Conservation (phyloP, 2,329 filamentous ascomycete species). For the Knufia fluminis region DNA sequence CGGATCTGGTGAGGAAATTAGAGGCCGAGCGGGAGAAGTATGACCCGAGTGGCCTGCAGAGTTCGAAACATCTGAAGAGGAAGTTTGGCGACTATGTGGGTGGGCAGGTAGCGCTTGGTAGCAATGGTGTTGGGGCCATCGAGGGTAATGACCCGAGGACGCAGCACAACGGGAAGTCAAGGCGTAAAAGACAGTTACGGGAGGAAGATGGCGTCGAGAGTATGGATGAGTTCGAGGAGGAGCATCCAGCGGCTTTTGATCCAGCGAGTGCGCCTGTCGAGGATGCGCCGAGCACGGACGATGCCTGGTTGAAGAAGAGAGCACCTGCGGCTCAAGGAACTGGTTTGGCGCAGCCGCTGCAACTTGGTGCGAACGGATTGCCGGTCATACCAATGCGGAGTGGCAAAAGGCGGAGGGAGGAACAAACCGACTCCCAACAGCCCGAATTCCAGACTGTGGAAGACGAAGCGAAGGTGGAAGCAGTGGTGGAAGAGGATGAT, state of each 20-base stretch:
- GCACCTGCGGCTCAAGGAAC: slow-evolving; percentile 44
- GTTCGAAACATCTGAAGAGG: slow-evolving; percentile 63
- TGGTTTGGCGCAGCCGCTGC: slow-evolving; percentile 78
- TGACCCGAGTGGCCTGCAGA: slow-evolving; percentile 64
- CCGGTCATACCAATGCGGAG: slow-evolving; percentile 72
- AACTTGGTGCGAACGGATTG: slow-evolving; percentile 66
- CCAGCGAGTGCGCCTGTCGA: slow-evolving; percentile 29
- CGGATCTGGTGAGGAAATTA: slow-evolving; percentile 73
- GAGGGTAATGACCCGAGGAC: neutral
- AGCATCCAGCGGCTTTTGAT: slow-evolving; percentile 25
- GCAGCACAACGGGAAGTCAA: neutral
- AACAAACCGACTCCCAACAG: slow-evolving; percentile 14
- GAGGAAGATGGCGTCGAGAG: slow-evolving; percentile 18
- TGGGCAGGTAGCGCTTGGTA: slow-evolving; percentile 7
- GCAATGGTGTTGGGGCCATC: neutral
- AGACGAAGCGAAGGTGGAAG: slow-evolving; percentile 12
- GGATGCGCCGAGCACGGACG: slow-evolving; percentile 36
- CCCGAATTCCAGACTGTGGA: neutral
- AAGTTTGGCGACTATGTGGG: slow-evolving; percentile 51
- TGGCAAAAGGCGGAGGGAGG: slow-evolving; percentile 38
- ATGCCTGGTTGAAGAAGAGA: neutral
- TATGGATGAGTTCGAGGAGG: slow-evolving; percentile 23
- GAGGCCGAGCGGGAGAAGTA: slow-evolving; percentile 66
- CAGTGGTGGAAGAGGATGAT: slow-evolving; percentile 15
- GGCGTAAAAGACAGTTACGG: slow-evolving; percentile 23